These are phyloP conservation scores for Euphorbia tirucalli DNA, from an alignment of 345 rosid genomes.

Conservation along the genomic window DNA sequence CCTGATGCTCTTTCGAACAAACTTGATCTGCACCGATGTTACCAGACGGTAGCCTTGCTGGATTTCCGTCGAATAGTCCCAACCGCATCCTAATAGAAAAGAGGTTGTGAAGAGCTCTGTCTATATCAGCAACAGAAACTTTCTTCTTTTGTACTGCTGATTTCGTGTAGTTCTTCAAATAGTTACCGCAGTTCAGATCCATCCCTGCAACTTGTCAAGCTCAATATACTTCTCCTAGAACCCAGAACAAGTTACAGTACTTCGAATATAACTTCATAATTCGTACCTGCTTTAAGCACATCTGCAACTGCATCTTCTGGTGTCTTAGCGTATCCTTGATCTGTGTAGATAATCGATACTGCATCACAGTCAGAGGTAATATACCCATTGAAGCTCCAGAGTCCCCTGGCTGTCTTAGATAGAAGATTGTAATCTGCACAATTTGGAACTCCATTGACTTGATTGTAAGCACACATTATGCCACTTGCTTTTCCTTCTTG, in stretches of 20 bases:
- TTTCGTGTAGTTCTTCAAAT: conserved; percentile 59
- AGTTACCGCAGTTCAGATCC: conserved; percentile 84
- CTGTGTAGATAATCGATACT: conserved; percentile 54
- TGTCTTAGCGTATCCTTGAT: conserved; percentile 58
- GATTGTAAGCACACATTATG: conserved; percentile 33
- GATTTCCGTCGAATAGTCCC: conserved; percentile 79
- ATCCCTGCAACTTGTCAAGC: conserved; percentile 50
- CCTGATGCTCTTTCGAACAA: conserved; percentile 69
- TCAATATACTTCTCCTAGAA: not conserved
- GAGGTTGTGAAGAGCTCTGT: conserved; percentile 75
- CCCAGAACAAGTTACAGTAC: not conserved
- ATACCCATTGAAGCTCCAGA: conserved; percentile 82
- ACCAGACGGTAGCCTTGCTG: conserved; percentile 52
- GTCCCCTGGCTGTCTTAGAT: conserved; percentile 41
- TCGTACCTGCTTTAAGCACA: conserved; percentile 74
- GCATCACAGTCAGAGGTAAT: conserved; percentile 91
- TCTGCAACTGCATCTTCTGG: conserved; percentile 84
- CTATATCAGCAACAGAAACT: conserved; percentile 49
- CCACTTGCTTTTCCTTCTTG: conserved; percentile 32
- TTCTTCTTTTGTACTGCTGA: conserved; percentile 66
- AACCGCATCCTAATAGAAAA: conserved; percentile 78
- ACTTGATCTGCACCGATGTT: conserved; percentile 54
- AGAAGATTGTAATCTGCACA: conserved; percentile 33
- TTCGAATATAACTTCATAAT: no score
- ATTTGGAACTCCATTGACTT: conserved; percentile 35